Evolutionary conservation across 108 stramenopile genomes (phyloP), one percentile per base, ranked within the genome.

Genomic region (Skeletonema potamos): DNA sequence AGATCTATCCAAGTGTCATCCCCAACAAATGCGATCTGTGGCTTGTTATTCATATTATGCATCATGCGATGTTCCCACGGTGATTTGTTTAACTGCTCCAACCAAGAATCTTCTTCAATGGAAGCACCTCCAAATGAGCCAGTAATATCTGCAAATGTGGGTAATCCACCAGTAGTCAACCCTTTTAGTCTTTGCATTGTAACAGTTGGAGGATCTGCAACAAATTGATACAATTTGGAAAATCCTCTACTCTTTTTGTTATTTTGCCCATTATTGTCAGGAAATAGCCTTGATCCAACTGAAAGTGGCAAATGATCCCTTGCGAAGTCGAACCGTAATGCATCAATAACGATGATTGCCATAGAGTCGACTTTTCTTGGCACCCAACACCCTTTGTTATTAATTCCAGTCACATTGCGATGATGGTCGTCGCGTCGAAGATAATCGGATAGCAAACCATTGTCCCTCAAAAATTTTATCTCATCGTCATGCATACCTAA

Each of bases 131-230:
- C 92, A 59, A 83, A 82, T 10, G 68, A 66, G 7, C 81, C 83
- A 34, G 92, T 94, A 56, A 99, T 91, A 70, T 95, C 94, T 20
- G 89, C 90, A 84, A 99, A 99, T 8, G 99, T 98, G 2, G 98
- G 98, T 27, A 98, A 82, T 37, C 93, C 90, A 29, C 99, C 99
- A 3, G 97, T 97, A 55, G 97, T 97, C 18, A 99, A 70, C 0
- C 96, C 97, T 77, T 98, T 98, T 24, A 99, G 82, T 32, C 99
- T 87, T 74, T 99, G 99, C 96, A 97, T 96, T 2, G 99, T 99
- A 3, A 96, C 96, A n/a, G 99, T 99, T 5, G 99, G 99, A 37
- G 99, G 97, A 73, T 99, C 99, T 8, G 99, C 97, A 6, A 93
- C 92, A 62, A 99, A 99, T 63, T 87, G 88, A 55, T 86, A 83